These are phyloP conservation scores for Brassica rapa DNA, from an alignment of 345 rosid genomes.

Conservation along the genomic window DNA sequence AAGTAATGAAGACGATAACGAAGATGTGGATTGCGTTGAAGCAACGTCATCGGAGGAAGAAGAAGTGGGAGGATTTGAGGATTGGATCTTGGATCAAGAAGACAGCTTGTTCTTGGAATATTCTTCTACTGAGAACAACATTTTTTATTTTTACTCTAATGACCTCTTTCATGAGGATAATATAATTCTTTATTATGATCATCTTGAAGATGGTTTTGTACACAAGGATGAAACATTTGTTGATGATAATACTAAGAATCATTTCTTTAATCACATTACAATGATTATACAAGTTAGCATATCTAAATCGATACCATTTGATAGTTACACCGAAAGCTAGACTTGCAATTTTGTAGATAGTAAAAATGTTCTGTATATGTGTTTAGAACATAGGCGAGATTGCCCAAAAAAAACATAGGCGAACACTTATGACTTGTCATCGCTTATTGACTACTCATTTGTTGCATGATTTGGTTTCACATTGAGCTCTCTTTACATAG, in stretches of 20 bases:
- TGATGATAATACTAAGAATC: constrained; percentile 1
- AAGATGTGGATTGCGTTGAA: constrained; percentile 15
- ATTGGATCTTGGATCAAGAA: constrained; percentile 44
- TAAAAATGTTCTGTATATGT: not conserved
- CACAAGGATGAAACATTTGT: not conserved
- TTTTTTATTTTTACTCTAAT: constrained; percentile 20
- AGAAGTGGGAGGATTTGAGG: constrained; percentile 34
- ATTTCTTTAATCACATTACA: constrained; percentile 12
- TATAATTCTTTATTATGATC: constrained; percentile 29
- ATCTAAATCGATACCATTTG: not conserved
- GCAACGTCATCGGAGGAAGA: constrained; percentile 27
- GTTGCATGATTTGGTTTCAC: constrained; percentile 21
- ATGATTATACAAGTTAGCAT: not conserved
- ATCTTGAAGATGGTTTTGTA: constrained; percentile 43
- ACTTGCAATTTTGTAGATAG: not conserved
- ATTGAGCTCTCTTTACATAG: constrained; percentile 8
- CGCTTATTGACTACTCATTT: constrained; percentile 9
- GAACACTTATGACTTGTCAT: constrained; percentile 11
- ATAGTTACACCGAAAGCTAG: not conserved
- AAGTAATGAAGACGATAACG: constrained; percentile 30
- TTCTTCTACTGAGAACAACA: constrained; percentile 28
- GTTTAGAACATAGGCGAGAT: not conserved
- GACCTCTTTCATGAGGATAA: constrained; percentile 19
- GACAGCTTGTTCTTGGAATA: constrained; percentile 44
- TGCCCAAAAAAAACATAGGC: not conserved